These are phyloP conservation scores for Acanthamoeba triangularis DNA, from an alignment of 208 protist genomes.

Conservation along the genomic window DNA sequence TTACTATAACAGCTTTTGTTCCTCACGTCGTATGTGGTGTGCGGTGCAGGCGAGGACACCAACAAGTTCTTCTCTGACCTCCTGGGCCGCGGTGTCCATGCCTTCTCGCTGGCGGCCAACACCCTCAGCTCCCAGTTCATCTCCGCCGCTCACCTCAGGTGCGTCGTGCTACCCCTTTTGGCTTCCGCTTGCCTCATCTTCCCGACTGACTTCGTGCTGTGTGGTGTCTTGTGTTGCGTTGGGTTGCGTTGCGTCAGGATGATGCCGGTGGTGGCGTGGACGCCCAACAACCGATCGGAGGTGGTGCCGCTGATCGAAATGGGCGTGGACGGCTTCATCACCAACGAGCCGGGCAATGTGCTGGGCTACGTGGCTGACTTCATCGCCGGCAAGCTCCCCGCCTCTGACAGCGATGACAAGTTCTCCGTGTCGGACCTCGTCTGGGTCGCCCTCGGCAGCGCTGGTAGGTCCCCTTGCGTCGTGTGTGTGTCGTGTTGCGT, in stretches of 20 bases:
- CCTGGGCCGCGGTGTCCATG: neutral
- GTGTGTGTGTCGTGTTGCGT: neutral
- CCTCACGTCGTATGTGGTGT: neutral
- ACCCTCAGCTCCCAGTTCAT: neutral
- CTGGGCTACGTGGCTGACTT: slow-evolving; percentile 13
- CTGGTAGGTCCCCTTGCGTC: neutral
- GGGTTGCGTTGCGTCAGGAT: slow-evolving; percentile 6
- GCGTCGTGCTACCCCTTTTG: neutral
- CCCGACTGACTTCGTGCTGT: neutral
- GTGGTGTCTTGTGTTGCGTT: neutral
- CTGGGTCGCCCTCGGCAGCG: slow-evolving; percentile 21
- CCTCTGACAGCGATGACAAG: neutral
- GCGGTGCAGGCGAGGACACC: neutral
- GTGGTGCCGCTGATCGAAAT: neutral
- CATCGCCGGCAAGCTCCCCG: neutral
- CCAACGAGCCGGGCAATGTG: slow-evolving; percentile 10
- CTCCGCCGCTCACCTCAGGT: slow-evolving; percentile 9
- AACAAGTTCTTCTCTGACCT: slow-evolving; percentile 24
- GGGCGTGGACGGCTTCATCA: slow-evolving; percentile 34
- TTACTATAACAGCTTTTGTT: too few relatives aligned
- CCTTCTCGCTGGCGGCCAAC: neutral
- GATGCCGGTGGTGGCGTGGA: slow-evolving; percentile 38
- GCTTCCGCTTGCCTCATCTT: neutral
- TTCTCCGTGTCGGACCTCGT: slow-evolving; percentile 25
- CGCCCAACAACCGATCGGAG: neutral